phyloP scores from a whole-genome alignment of 75 land plant genomes.

The Larix kaempferi region DNA sequence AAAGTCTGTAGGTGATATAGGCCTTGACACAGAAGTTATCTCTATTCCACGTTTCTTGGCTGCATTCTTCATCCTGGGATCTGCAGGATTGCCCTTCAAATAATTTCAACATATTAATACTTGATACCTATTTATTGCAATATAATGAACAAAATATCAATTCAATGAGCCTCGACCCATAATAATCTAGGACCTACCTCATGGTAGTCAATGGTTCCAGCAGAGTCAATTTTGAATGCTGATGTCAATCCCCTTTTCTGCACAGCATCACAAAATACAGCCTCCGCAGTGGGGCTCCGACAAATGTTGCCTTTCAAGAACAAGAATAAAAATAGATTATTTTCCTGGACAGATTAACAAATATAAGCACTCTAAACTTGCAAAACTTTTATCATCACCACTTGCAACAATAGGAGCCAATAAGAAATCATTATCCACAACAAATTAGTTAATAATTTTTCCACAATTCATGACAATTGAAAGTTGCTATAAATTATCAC shows the following conservation, averaged over 20 bases:
- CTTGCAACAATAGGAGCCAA: no score
- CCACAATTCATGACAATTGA: not conserved
- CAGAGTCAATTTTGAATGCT: constrained; percentile 84
- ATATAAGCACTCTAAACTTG: no score
- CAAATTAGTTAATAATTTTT: no score
- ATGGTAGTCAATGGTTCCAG: constrained; percentile 96
- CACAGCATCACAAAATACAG: constrained; percentile 80
- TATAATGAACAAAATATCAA: not conserved
- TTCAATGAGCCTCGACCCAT: constrained; percentile 6
- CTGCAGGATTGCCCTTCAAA: constrained; percentile 83
- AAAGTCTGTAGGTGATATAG: constrained; percentile 89
- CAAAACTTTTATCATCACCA: no score
- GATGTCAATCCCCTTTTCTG: constrained; percentile 55
- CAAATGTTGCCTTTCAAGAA: constrained; percentile 73
- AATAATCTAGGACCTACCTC: constrained; percentile 47
- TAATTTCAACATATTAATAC: not conserved
- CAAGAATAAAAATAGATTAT: not conserved
- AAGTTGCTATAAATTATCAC: not conserved
- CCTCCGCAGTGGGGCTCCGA: constrained; percentile 98
- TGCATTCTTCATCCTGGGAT: constrained; percentile 93
- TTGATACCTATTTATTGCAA: not conserved
- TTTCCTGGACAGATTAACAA: not conserved
- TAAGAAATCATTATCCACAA: no score
- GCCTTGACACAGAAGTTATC: constrained; percentile 94
- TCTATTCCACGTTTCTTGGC: constrained; percentile 80